phyloP scores from a whole-genome alignment of 192 early-diverging fungal species.

The Pilobolus umbonatus region DNA sequence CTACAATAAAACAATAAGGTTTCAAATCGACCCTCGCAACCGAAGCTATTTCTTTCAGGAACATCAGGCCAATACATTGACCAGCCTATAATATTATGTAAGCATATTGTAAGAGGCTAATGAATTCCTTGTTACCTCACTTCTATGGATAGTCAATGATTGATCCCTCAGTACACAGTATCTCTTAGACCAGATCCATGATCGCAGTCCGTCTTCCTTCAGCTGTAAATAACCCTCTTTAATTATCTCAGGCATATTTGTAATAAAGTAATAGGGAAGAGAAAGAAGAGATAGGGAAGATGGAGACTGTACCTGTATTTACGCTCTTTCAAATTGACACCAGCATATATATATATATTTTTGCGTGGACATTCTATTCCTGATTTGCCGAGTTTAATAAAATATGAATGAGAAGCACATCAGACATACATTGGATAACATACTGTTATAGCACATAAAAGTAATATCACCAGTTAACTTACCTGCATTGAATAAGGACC shows the following conservation, averaged over 20 bases:
- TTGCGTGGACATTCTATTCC: no score
- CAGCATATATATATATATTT: no score
- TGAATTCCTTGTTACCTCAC: constrained; percentile 67
- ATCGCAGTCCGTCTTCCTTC: constrained; percentile 86
- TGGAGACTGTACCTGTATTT: no score
- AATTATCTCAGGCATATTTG: constrained; percentile 48
- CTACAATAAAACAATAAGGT: constrained; percentile 91
- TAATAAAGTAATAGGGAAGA: not conserved
- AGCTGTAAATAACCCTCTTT: constrained; percentile 84
- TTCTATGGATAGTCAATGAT: constrained; percentile 89
- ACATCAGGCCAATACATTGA: constrained; percentile 84
- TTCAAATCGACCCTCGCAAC: constrained; percentile 88
- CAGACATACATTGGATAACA: no score
- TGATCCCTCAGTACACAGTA: constrained; percentile 85
- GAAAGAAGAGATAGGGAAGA: not conserved
- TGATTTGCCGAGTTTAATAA: no score
- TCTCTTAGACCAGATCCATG: constrained; percentile 95
- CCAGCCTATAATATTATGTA: constrained; percentile 58
- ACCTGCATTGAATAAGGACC: no score
- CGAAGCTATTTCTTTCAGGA: constrained; percentile 87
- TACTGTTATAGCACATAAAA: no score
- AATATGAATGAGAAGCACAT: no score
- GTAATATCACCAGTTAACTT: no score
- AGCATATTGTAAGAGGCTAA: constrained; percentile 13
- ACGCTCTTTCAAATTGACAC: no score